Percentiles rank a stretch among this genome's conserved stretches.
These are phyloP conservation scores for Albifimbria verrucaria DNA, from an alignment of 2,329 filamentous ascomycete species.

Conservation along the genomic window DNA sequence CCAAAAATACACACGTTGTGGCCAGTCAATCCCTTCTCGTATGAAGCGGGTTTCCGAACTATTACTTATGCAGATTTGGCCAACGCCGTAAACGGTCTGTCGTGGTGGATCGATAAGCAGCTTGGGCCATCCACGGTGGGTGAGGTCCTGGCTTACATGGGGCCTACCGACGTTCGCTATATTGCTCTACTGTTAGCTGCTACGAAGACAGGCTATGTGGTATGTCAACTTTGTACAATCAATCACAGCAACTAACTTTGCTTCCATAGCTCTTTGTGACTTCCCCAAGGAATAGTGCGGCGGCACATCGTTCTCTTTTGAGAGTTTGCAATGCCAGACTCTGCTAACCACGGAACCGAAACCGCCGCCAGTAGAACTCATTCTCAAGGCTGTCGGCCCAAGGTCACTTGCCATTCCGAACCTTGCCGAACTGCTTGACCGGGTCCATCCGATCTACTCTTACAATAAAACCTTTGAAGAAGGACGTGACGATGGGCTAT, in stretches of 20 bases:
- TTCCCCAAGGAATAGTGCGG: background rate
- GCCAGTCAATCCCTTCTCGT: background rate
- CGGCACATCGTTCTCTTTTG: background rate
- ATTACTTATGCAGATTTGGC: slow-evolving; percentile 4
- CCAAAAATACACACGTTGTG: background rate
- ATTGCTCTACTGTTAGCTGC: slow-evolving; percentile 2
- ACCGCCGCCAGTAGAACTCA: background rate
- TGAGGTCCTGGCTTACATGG: slow-evolving; percentile 1
- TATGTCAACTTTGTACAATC: background rate
- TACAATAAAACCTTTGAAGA: background rate
- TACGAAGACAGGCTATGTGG: slow-evolving; percentile 4
- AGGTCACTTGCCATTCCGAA: background rate
- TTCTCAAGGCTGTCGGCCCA: background rate
- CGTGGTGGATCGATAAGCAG: slow-evolving; percentile 1
- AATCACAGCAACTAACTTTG: background rate
- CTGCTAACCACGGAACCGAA: background rate
- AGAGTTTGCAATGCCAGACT: background rate
- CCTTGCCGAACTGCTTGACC: background rate
- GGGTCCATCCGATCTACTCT: background rate
- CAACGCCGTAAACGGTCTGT: slow-evolving; percentile 3
- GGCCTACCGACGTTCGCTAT: slow-evolving; percentile 1
- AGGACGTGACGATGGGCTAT: background rate
- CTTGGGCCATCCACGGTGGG: background rate
- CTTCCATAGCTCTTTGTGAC: background rate
- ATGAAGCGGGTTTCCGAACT: background rate